These are phyloP conservation scores for Lactarius vividus DNA, from an alignment of 768 basidiomycete genomes.

Conservation along the genomic window DNA sequence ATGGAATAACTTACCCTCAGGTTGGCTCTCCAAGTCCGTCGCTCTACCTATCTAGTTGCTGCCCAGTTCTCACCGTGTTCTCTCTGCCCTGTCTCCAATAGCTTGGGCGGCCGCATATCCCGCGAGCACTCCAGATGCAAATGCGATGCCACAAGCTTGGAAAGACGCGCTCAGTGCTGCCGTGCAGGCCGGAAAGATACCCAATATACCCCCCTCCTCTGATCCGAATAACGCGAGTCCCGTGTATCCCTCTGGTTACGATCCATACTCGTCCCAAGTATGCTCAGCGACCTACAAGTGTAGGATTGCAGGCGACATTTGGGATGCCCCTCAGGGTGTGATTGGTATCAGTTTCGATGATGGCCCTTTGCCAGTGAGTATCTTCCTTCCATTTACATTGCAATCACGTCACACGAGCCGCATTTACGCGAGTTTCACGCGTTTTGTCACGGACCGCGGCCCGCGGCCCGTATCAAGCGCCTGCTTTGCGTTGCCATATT, in stretches of 20 bases:
- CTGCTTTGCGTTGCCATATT: neutral
- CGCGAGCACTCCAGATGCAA: constrained; percentile 43
- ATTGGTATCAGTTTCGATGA: constrained; percentile 77
- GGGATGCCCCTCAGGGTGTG: constrained; percentile 72
- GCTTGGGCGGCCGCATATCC: constrained; percentile 71
- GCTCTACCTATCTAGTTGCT: neutral
- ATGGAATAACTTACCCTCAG: constrained; percentile 49
- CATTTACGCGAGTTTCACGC: neutral
- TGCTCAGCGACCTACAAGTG: constrained; percentile 74
- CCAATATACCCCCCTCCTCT: constrained; percentile 55
- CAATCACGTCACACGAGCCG: neutral
- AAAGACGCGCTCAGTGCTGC: constrained; percentile 64
- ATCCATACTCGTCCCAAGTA: constrained; percentile 49
- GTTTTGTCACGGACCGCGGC: neutral
- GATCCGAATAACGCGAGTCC: constrained; percentile 36
- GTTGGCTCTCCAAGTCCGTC: constrained; percentile 60
- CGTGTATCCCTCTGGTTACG: constrained; percentile 39
- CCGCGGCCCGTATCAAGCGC: neutral
- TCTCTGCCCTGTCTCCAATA: constrained; percentile 26
- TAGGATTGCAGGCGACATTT: constrained; percentile 55
- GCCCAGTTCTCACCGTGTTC: neutral
- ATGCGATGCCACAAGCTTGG: constrained; percentile 65
- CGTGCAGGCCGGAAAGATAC: constrained; percentile 68
- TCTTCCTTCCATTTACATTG: neutral
- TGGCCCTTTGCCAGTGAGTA: constrained; percentile 57